A percentile compares a stretch with the other conserved stretches of the same genome.
phyloP scores from a whole-genome alignment of 345 rosid species.

The Pugionium dolabratum region DNA sequence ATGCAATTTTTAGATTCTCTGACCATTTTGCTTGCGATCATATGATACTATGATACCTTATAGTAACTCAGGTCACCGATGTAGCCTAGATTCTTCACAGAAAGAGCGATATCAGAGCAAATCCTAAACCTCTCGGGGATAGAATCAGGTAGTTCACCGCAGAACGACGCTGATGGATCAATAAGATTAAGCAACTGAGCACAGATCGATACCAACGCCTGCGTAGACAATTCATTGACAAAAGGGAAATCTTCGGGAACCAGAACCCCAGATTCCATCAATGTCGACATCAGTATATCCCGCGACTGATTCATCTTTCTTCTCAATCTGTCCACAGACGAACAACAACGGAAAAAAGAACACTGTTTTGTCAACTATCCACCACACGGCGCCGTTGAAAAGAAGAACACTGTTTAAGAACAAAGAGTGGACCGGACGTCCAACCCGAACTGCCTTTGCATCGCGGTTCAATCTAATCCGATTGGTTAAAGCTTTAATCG shows the following conservation, averaged over 20 bases:
- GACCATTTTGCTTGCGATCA: neutral
- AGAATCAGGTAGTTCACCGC: constrained; percentile 47
- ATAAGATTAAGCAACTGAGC: constrained; percentile 64
- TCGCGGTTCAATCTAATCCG: no score
- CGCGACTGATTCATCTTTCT: constrained; percentile 45
- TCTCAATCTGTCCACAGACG: neutral
- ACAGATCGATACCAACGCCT: constrained; percentile 55
- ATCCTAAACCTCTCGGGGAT: constrained; percentile 57
- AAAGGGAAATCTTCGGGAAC: constrained; percentile 51
- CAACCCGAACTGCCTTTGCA: no score
- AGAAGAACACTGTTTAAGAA: no score
- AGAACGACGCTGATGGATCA: constrained; percentile 43
- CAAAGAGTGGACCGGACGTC: no score
- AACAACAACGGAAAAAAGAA: neutral
- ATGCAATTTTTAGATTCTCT: neutral
- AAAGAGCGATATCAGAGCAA: constrained; percentile 58
- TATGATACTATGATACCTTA: constrained; percentile 49
- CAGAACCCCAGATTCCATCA: constrained; percentile 51
- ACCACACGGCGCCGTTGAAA: constrained; percentile 16
- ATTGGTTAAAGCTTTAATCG: no score
- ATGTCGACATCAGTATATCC: constrained; percentile 48
- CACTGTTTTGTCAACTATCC: neutral
- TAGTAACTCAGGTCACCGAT: constrained; percentile 58
- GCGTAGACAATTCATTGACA: constrained; percentile 45
- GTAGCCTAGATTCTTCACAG: constrained; percentile 63